These are phyloP conservation scores for Corylus avellana DNA, from an alignment of 306 rosid species.

Conservation along the genomic window DNA sequence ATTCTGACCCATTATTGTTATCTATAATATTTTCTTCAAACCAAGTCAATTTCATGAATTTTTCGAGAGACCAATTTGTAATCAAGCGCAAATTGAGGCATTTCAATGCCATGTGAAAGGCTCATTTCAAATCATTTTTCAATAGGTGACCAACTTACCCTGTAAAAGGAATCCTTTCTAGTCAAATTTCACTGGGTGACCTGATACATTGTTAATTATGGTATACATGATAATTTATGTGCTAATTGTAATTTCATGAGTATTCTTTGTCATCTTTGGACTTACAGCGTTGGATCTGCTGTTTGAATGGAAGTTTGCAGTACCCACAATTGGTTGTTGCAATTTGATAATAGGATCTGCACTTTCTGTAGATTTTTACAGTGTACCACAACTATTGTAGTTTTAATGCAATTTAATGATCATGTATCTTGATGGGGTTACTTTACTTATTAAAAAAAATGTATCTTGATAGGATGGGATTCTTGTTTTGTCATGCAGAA, in stretches of 20 bases:
- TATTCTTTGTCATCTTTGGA: neutral
- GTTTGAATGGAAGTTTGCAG: neutral
- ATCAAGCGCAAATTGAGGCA: neutral
- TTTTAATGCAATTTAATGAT: neutral
- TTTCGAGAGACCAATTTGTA: neutral
- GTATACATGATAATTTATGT: neutral
- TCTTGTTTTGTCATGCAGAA: constrained; percentile 44
- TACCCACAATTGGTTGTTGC: neutral
- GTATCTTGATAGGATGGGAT: neutral
- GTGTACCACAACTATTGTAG: neutral
- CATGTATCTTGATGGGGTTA: neutral
- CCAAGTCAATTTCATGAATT: neutral
- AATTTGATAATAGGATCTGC: neutral
- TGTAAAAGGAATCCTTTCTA: neutral
- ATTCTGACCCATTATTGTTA: neutral
- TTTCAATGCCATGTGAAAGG: neutral
- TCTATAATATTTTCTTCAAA: too few relatives aligned
- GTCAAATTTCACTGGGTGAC: neutral
- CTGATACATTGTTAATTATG: neutral
- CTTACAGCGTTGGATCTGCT: neutral
- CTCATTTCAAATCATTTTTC: neutral
- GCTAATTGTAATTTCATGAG: neutral
- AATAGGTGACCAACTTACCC: neutral
- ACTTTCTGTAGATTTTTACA: neutral
- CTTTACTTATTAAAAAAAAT: too few relatives aligned